Evolutionary conservation across 257 asterid genomes (phyloP), one percentile per base, ranked within the genome.

Genomic region (Ligustrum vulgare): DNA sequence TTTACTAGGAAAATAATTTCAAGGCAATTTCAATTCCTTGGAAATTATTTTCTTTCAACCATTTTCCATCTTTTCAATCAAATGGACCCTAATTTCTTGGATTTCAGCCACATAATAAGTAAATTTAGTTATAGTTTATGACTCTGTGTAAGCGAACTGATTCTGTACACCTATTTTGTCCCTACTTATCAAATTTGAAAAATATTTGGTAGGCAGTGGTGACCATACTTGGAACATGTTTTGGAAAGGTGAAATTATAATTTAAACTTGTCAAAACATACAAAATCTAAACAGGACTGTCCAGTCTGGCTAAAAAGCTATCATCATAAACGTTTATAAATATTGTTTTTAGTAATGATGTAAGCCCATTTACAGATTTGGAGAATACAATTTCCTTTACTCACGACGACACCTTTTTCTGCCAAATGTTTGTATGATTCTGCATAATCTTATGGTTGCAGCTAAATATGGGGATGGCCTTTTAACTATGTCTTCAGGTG

Each of bases 401-500:
- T 6, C 6, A 9, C 2, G 66, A 58, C 23, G 33, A 23, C 66
- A 8, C 13, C 15, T n/a, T 60, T 22, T 20, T 25, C 34, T 23
- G 33, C 33, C 34, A 25, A 20, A 23, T 60, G 11, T 34, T 25
- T 25, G 67, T 60, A 9, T 60, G 33, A 13, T 60, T 23, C 32
- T 6, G 16, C n/a, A 23, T 60, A 10, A 23, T 60, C 32, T 23
- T 9, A 23, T 60, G 15, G 67, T 60, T 23, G 15, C 67, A 60
- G 67, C n/a, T 60, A 60, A 23, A 22, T 22, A 7, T 60, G 67
- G 23, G 3, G 6, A 16, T 68, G 54, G 45, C 65, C 67, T 77
- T 64, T 68, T 76, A 37, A 43, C 75, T 15, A 67, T 80, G 76
- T 80, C 72, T 72, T 68, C 90, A 94, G 99, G 98, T 95, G 80